Evolutionary conservation across 2,329 filamentous ascomycete genomes (phyloP).

Genomic region (Talaromyces sp.): DNA sequence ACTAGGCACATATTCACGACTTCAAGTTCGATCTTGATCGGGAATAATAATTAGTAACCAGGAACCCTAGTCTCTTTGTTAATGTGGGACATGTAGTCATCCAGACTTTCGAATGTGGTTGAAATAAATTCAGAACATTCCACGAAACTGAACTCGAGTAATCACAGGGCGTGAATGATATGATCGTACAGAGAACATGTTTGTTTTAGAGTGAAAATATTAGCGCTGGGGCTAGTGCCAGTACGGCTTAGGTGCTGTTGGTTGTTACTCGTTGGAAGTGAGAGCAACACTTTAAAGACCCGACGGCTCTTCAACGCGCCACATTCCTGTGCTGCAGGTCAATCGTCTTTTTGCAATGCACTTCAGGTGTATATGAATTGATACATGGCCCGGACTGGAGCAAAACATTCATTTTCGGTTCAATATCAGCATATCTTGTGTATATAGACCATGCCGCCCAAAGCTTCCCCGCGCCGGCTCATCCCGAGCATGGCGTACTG

Average conservation of each 20-base stretch:
- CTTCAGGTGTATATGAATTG: neutral
- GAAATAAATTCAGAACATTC: neutral
- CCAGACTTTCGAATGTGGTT: neutral
- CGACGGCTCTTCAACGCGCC: neutral
- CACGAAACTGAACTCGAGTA: neutral
- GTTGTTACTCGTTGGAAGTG: neutral
- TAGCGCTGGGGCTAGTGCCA: neutral
- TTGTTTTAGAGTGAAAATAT: neutral
- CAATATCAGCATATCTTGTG: neutral
- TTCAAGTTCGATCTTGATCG: neutral
- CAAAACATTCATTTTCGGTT: neutral
- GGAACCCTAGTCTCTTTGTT: neutral
- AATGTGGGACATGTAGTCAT: neutral
- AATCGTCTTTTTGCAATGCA: neutral
- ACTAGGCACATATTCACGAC: neutral
- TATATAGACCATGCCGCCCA: neutral
- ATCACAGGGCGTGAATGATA: neutral
- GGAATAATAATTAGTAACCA: neutral
- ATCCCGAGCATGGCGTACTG: neutral
- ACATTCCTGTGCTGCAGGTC: neutral
- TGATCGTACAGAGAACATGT: neutral
- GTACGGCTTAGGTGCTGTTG: neutral
- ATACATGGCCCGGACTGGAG: neutral
- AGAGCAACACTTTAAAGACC: neutral
- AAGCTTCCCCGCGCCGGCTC: neutral